Conservation (phyloP, 371 early-diverging fungal species). For the Mucor mucedo region DNA sequence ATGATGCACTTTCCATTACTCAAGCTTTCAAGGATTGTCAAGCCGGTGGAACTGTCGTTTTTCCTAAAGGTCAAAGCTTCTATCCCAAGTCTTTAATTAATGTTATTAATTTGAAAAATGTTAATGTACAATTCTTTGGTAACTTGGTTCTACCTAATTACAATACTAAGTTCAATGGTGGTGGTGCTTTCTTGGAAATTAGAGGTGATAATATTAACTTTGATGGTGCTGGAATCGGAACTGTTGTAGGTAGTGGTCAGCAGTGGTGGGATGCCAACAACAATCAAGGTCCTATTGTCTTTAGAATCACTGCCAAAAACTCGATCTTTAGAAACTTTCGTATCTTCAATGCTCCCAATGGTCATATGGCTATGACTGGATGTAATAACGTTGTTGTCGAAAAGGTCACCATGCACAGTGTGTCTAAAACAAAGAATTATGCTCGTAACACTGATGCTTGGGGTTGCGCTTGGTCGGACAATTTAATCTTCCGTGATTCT, state of each 20-base stretch:
- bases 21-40: conserved; percentile 36
- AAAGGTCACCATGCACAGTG: conserved; percentile 31
- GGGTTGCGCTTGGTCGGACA: conserved; percentile 36
- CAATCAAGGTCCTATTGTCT: conserved; percentile 42
- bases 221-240: conserved; percentile 31
- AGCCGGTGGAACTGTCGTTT: conserved; percentile 42
- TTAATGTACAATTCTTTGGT: conserved; percentile 36
- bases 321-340: conserved; percentile 42
- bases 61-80: conserved; percentile 33
- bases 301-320: conserved; percentile 34
- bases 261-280: conserved; percentile 41
- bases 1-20: conserved; percentile 33
- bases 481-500: conserved; percentile 31
- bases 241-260: conserved; percentile 37
- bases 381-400: conserved; percentile 35
- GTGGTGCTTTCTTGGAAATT: conserved; percentile 32
- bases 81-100: conserved; percentile 29
- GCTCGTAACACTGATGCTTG: conserved; percentile 44
- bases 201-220: conserved; percentile 34
- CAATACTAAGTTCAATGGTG: conserved; percentile 30
- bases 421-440: conserved; percentile 25
- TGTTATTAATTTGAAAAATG: conserved; percentile 28
- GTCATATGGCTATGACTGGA: conserved; percentile 39
- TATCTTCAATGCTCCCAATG: conserved; percentile 36
- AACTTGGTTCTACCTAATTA: conserved; percentile 33